Evolutionary conservation across 768 basidiomycete species (phyloP).

Genomic region (Termitomyces sp.): DNA sequence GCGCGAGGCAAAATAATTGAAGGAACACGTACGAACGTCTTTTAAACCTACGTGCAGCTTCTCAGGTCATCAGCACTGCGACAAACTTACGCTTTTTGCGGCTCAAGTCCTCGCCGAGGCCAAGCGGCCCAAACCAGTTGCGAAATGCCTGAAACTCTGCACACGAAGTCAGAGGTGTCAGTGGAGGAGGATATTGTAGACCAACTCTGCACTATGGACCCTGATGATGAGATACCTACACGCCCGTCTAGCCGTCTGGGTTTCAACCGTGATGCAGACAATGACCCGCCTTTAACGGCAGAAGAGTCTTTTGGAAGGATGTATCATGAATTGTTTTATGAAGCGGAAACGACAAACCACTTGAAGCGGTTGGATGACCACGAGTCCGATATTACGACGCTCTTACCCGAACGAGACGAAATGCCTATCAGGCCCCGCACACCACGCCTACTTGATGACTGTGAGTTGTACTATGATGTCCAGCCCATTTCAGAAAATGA

Average conservation of each 20-base stretch:
- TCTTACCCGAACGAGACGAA: conserved; percentile 6
- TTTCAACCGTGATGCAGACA: conserved; percentile 25
- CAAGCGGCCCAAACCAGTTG: conserved; percentile 1
- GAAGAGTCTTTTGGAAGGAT: neutral
- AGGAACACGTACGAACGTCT: neutral
- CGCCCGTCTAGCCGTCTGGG: conserved; percentile 46
- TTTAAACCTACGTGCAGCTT: neutral
- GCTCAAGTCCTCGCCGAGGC: conserved; percentile 4
- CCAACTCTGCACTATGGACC: conserved; percentile 9
- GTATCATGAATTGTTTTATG: neutral
- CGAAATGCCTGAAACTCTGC: conserved; percentile 1
- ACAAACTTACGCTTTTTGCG: neutral
- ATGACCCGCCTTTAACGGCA: conserved; percentile 4
- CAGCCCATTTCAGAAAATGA: conserved; percentile 12
- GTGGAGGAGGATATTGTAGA: conserved; percentile 20
- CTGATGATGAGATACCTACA: conserved; percentile 24
- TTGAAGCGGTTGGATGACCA: neutral
- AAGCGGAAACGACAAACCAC: conserved; percentile 1
- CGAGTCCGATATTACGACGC: conserved; percentile 17
- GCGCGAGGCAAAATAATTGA: neutral
- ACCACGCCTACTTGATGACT: conserved; percentile 9
- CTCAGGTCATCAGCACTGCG: neutral
- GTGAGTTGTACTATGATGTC: conserved; percentile 5
- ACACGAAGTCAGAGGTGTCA: conserved; percentile 3
- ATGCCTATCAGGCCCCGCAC: neutral